Evolutionary conservation across 768 basidiomycete genomes (phyloP), one percentile per base, ranked within the genome.

Genomic region (Tephrocybe rancida): DNA sequence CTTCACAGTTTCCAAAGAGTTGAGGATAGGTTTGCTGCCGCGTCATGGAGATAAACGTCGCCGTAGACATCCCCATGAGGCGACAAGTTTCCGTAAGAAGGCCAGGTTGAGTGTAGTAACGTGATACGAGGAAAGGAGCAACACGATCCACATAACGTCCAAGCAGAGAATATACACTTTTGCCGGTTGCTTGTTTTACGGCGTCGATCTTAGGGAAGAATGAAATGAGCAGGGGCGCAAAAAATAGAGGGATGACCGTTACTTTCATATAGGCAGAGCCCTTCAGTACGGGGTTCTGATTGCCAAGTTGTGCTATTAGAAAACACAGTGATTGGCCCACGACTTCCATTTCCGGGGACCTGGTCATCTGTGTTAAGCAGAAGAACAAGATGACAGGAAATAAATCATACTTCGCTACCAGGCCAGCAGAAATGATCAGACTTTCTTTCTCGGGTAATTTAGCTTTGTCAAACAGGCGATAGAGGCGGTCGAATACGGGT

Each of bases 211-310:
- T 37, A 4, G 16, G 55, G 18, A 14, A 48, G 37, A 49, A 35
- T 5, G 27, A 21, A 16, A 38, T 21, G 48, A 34, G 32, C 26
- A 44, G 8, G 7, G 1, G 30, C 29, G 30, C 19, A 64, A 13
- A 29, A 34, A 19, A 37, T 13, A 21, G 9, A 11, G 26, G 14
- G 13, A 5, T 7, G 24, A 3, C 13, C 19, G 76, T 58, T 59
- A 85, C 91, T 72, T 92, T 87, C 63, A 80, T 78, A 57, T 80
- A 81, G 0, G 89, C 88, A 14, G 77, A 74, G 21, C 87, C 87
- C 67, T 82, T 88, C 26, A 95, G 59, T 5, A 89, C 78, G 2
- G 84, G 82, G 57, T 90, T 94, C 29, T 73, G 66, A 54, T 84
- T 77, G 1, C 84, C 88, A 6, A 94, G 70, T 48, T 87, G 87